phyloP scores from a whole-genome alignment of 2,329 filamentous ascomycete species.

The Penicillium sp. region DNA sequence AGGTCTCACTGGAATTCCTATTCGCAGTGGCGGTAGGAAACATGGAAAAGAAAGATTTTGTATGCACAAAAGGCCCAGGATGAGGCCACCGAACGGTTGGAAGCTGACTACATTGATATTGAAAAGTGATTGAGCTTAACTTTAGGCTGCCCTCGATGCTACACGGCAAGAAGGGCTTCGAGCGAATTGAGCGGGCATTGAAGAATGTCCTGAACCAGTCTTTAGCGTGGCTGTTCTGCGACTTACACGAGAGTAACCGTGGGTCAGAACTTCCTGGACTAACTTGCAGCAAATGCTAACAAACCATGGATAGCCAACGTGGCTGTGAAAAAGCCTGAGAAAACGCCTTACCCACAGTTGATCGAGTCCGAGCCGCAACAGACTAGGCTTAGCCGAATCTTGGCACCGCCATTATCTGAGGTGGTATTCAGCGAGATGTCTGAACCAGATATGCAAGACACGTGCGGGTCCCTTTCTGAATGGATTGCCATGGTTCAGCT shows the following conservation, averaged over 20 bases:
- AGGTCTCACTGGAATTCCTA: constrained; percentile 69
- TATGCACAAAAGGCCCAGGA: constrained; percentile 39
- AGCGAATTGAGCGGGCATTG: constrained; percentile 71
- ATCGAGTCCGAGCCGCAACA: constrained; percentile 27
- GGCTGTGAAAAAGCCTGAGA: constrained; percentile 38
- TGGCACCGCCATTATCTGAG: constrained; percentile 33
- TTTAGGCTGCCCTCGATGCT: constrained; percentile 71
- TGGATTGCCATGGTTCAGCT: constrained; percentile 58
- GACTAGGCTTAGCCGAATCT: constrained; percentile 24
- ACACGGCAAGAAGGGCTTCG: constrained; percentile 77
- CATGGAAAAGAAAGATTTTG: constrained; percentile 69
- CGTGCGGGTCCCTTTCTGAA: constrained; percentile 54
- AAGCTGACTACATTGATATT: constrained; percentile 10
- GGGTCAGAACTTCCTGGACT: constrained; percentile 13
- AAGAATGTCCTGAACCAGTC: constrained; percentile 67
- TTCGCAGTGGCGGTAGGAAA: constrained; percentile 55
- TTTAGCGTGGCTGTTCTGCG: constrained; percentile 73
- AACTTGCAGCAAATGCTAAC: neutral
- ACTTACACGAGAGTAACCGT: constrained; percentile 50
- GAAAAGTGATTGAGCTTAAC: constrained; percentile 68
- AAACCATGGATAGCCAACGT: constrained; percentile 18
- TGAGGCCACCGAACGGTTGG: neutral
- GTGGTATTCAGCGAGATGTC: constrained; percentile 27
- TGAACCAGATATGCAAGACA: constrained; percentile 55
- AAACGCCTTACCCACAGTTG: constrained; percentile 36